Evolutionary conservation across 495 filamentous ascomycete genomes (phyloP).

Genomic region (Hypoxylon perforatum): DNA sequence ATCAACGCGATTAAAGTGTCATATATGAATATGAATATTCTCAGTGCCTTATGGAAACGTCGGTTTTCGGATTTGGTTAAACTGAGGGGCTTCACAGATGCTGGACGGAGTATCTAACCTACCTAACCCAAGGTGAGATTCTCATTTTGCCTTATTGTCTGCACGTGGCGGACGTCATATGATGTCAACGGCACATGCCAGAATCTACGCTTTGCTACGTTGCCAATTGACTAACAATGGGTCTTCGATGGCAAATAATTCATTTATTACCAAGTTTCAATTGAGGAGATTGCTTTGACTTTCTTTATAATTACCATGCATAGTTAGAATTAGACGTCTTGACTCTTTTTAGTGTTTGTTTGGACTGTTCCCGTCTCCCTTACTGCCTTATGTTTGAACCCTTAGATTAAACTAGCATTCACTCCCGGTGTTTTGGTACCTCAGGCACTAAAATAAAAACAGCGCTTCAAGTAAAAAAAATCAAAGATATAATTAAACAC

Average conservation of each 20-base stretch:
- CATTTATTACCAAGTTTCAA: background rate
- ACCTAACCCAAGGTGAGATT: too few species aligned
- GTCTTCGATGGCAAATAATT: background rate
- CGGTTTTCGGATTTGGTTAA: too few species aligned
- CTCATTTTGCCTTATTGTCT: background rate
- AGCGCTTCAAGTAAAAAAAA: background rate
- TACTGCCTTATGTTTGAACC: background rate
- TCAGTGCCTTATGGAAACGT: too few species aligned
- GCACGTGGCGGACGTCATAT: background rate
- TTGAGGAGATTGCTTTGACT: too few species aligned
- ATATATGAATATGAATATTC: too few species aligned
- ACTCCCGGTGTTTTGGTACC: background rate
- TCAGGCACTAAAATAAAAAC: background rate
- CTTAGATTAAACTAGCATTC: background rate
- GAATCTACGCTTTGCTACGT: background rate
- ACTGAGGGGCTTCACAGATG: too few species aligned
- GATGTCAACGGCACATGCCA: slow-evolving; percentile 2
- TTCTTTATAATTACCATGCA: background rate
- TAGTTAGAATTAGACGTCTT: background rate
- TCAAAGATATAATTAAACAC: background rate
- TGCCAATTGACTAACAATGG: too few species aligned
- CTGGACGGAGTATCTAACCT: too few species aligned
- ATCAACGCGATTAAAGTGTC: too few species aligned
- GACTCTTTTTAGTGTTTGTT: background rate
- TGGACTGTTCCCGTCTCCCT: background rate